phyloP scores from a whole-genome alignment of 2,329 filamentous ascomycete species.

The Remersonia thermophila region DNA sequence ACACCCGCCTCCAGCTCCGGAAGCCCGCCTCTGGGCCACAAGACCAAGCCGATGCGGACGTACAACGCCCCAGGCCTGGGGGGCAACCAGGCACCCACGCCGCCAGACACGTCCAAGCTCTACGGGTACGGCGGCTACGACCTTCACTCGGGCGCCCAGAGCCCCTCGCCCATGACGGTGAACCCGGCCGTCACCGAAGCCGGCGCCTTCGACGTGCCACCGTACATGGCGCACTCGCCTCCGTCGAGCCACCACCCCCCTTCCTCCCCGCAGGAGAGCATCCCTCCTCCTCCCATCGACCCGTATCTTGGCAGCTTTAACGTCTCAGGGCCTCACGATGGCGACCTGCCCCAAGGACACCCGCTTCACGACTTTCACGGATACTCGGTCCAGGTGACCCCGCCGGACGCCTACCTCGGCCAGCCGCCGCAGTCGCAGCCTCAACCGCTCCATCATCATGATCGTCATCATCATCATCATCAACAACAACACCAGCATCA shows the following conservation, averaged over 20 bases:
- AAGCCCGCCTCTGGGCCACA: slow-evolving; percentile 36
- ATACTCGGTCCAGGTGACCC: slow-evolving; percentile 11
- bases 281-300: slow-evolving; percentile 23
- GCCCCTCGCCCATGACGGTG: slow-evolving; percentile 33
- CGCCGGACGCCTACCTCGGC: slow-evolving; percentile 4
- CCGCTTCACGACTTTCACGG: slow-evolving; percentile 17
- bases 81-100: slow-evolving; percentile 31
- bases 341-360: slow-evolving; percentile 19
- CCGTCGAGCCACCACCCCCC: slow-evolving; percentile 17
- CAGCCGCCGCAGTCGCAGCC: not conserved
- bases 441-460: not conserved
- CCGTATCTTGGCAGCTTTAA: slow-evolving; percentile 27
- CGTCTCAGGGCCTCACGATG: slow-evolving; percentile 22
- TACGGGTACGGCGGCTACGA: slow-evolving; percentile 30
- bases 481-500: not conserved
- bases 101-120: slow-evolving; percentile 35
- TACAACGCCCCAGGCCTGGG: too few species aligned
- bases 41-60: slow-evolving; percentile 27
- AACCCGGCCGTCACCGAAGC: slow-evolving; percentile 26
- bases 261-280: slow-evolving; percentile 19
- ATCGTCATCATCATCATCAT: slow-evolving; percentile 2
- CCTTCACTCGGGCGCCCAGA: slow-evolving; percentile 30
- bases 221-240: slow-evolving; percentile 25
- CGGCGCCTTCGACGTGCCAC: slow-evolving; percentile 24
- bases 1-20: slow-evolving; percentile 39